Evolutionary conservation across 2,329 filamentous ascomycete species (phyloP), one percentile per base, ranked within the genome.

Genomic region (Bimuria novae-zelandiae): DNA sequence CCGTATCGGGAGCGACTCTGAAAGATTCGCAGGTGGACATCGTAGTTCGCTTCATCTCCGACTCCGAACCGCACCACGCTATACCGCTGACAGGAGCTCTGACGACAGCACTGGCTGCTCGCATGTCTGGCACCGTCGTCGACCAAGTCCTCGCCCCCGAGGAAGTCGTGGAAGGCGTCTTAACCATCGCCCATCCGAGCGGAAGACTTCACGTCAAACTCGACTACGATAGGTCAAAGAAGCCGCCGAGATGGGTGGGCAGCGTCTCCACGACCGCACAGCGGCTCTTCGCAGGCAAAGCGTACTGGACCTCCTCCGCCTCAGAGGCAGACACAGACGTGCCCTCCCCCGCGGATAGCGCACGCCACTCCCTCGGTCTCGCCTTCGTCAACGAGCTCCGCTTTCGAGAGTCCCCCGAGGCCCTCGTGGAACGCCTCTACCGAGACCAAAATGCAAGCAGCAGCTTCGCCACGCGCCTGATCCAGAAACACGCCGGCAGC

Each of bases 41-140:
- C 17, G 68, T 77, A 4, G 68, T 76, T 21, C 69, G 77, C 32
- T 76, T 76, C 29, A 56, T 79, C n/a, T 78, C 76, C 4, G 76
- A 76, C 55, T 68, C 66, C 27, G 76, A 77, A 50, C 74, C 76
- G 4, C 76, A 78, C 61, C 74, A 73, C 42, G 75, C 76, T 2
- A 74, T 76, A 8, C 77, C 77, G 0, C 55, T 78, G 25, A 77
- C 76, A 4, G 70, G 71, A 33, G 76, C 76, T 4, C 52, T 79
- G 36, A 77, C 76, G 29, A 70, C 75, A 12, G 77, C 76, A 4
- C 69, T 76, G 11, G 73, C 74, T 12, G 72, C 74, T 3, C 68
- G 70, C 33, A 64, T 76, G 4, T 55, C 63, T 10, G 72, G 72
- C 6, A 71, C 72, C 2, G 56, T 75, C 12, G 73, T 76, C 7